Evolutionary conservation across 495 filamentous ascomycete genomes (phyloP), one percentile per base, ranked within the genome.

Genomic region (Lichenothelia convexa): DNA sequence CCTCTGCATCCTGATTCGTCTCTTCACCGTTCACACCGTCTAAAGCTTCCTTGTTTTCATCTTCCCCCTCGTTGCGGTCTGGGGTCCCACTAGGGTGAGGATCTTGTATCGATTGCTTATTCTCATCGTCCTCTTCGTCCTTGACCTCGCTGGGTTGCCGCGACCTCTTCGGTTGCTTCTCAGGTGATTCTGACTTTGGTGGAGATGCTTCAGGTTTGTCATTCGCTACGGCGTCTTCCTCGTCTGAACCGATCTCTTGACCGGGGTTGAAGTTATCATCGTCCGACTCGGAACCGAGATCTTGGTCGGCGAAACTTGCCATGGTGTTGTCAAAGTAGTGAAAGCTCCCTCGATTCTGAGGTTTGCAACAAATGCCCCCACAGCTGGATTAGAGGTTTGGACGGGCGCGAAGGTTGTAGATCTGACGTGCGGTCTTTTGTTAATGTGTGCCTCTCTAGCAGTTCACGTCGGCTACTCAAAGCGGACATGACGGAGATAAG

Each of bases 21-120:
- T 67, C 65, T 7, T 70, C 70, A 0, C 73, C 67, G 13, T 63
- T 51, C 29, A 60, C 56, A 5, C 64, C 59, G 11, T 62, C 62
- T 27, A 13, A 7, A 27, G 24, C 5, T 59, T n/a, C n/a, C n/a
- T n/a, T n/a, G n/a, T n/a, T n/a, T n/a, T n/a, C 59, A 1, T 55
- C 54, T 0, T 46, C 51, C 15, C 15, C 24, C 15, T 29, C 24
- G 24, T 29, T 2, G 15, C 31, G 9, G 2, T 18, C 31, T 12
- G 8, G 11, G 31, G n/a, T 33, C 31, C 31, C 8, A 12, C 31
- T 33, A 3, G n/a, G 13, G 8, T 1, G 31, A 9, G 9, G 9
- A 2, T 18, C 31, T 1, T 33, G n/a, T 12, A 18, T 18, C 17
- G 31, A 1, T 33, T 12, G 8, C 24, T 13, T 7, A n/a, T 63